phyloP scores from a whole-genome alignment of 805 yeast species.

The Pichia sporocuriosa region DNA sequence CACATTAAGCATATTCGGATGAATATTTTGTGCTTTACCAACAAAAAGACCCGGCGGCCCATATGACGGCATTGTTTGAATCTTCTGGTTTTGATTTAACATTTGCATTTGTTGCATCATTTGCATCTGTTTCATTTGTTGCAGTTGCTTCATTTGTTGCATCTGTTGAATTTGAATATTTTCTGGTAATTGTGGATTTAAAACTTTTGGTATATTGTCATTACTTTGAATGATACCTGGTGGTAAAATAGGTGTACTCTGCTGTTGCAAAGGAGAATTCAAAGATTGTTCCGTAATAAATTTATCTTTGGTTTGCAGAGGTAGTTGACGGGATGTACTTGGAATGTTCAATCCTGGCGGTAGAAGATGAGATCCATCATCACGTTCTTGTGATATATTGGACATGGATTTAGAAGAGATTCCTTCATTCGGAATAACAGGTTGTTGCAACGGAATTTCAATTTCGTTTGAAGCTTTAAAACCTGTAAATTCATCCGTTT shows the following conservation, averaged over 20 bases:
- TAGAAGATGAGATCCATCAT: constrained; percentile 1
- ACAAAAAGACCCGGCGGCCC: background rate
- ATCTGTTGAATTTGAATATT: background rate
- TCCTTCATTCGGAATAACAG: no score
- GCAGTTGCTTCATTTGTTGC: constrained; percentile 2
- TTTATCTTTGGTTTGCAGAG: no score
- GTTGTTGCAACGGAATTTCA: no score
- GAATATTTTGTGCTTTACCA: background rate
- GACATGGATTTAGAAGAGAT: no score
- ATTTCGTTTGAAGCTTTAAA: no score
- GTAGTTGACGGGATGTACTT: background rate
- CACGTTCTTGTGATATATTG: no score
- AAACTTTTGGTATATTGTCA: background rate
- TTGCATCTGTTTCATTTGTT: constrained; percentile 5
- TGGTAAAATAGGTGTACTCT: background rate
- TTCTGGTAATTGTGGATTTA: background rate
- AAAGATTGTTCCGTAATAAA: no score
- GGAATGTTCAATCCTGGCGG: constrained; percentile 2
- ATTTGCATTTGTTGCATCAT: constrained; percentile 7
- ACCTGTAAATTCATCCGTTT: background rate
- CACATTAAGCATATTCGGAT: background rate
- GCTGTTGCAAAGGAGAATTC: no score
- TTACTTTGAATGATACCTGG: background rate
- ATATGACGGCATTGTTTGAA: background rate
- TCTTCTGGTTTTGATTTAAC: constrained; percentile 5